Evolutionary conservation across 495 filamentous ascomycete species (phyloP).

Genomic region (Tuber indicum): DNA sequence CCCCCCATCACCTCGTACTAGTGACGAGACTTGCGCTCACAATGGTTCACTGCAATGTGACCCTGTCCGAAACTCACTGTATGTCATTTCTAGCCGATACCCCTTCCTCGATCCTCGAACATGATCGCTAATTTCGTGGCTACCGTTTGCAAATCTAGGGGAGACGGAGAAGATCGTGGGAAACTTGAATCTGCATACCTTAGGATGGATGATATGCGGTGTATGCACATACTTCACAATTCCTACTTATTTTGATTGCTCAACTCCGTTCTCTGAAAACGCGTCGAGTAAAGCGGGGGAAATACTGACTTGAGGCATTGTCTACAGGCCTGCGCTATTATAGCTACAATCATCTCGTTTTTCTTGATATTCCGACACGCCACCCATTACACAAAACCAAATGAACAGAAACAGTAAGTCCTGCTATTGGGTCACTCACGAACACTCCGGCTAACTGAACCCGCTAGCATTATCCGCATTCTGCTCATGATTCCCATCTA

Average conservation of each 20-base stretch:
- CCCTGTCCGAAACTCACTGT: slow-evolving; percentile 41
- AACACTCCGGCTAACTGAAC: neutral
- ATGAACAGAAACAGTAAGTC: slow-evolving; percentile 70
- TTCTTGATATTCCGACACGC: slow-evolving; percentile 71
- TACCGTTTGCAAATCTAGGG: slow-evolving; percentile 24
- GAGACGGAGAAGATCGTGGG: slow-evolving; percentile 35
- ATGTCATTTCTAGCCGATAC: neutral
- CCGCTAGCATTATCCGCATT: slow-evolving; percentile 72
- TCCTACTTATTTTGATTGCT: neutral
- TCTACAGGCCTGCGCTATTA: slow-evolving; percentile 48
- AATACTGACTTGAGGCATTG: slow-evolving; percentile 31
- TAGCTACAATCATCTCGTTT: slow-evolving; percentile 53
- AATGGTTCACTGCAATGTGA: slow-evolving; percentile 37
- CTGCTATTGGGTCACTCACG: slow-evolving; percentile 7
- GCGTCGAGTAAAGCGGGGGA: slow-evolving; percentile 36
- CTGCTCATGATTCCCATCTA: slow-evolving; percentile 88
- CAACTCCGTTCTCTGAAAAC: slow-evolving; percentile 31
- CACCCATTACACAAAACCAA: slow-evolving; percentile 71
- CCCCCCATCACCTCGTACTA: neutral
- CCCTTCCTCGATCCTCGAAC: slow-evolving; percentile 3
- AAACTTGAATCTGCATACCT: slow-evolving; percentile 43
- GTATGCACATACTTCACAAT: slow-evolving; percentile 44
- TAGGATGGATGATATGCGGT: slow-evolving; percentile 53
- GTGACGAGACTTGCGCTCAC: neutral
- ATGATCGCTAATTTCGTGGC: slow-evolving; percentile 12